These are phyloP conservation scores for Blepharisma stoltei DNA, from an alignment of 73 alveolate genomes.

Conservation along the genomic window DNA sequence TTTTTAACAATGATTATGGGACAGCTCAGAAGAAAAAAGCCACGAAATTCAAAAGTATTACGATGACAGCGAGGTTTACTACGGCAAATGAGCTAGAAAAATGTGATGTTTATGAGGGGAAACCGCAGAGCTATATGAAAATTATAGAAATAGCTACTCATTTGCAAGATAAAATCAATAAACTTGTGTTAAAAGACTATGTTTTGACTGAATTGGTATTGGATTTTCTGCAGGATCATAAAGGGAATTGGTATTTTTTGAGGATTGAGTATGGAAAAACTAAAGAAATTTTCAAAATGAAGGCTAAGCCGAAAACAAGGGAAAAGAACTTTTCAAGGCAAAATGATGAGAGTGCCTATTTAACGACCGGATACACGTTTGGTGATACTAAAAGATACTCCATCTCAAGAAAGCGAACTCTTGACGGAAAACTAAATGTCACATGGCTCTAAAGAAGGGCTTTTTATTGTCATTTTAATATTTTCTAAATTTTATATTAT, in stretches of 20 bases:
- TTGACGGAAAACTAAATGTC: too few relatives aligned
- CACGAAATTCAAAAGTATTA: neutral
- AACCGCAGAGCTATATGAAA: neutral
- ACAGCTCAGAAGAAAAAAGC: neutral
- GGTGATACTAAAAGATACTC: too few relatives aligned
- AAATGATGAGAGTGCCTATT: too few relatives aligned
- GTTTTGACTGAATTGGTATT: neutral
- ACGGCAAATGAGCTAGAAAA: neutral
- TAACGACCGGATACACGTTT: too few relatives aligned
- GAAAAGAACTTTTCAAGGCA: too few relatives aligned
- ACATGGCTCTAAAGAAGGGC: too few relatives aligned
- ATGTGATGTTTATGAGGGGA: conserved; percentile 2
- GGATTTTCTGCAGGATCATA: conserved; percentile 15
- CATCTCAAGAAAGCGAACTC: too few relatives aligned
- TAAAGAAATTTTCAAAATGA: neutral
- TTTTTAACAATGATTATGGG: neutral
- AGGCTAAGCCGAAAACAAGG: neutral
- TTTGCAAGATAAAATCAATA: neutral
- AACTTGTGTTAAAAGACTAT: neutral
- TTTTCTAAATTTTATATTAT: too few relatives aligned
- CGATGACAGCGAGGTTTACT: neutral
- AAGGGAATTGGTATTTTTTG: conserved; percentile 8
- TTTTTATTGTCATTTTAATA: too few relatives aligned
- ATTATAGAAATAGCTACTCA: conserved; percentile 4
- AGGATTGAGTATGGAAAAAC: neutral